These are phyloP conservation scores for Penicillium griseofulvum DNA, from an alignment of 2,329 filamentous ascomycete genomes.

Conservation along the genomic window DNA sequence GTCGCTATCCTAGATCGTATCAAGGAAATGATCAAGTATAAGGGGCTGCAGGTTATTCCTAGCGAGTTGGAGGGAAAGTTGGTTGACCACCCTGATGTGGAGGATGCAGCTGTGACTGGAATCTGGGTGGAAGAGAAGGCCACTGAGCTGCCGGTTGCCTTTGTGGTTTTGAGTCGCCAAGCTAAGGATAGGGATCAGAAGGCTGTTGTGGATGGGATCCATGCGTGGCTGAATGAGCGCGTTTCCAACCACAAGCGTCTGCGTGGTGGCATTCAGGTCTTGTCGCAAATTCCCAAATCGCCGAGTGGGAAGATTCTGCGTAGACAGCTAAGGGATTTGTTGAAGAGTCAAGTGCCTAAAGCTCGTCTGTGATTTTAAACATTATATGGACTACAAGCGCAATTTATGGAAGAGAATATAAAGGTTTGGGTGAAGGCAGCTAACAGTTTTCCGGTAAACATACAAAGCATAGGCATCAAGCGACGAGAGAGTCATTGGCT, in stretches of 20 bases:
- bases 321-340: slow-evolving; percentile 23
- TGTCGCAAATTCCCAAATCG: slow-evolving; percentile 34
- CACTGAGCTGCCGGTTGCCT: slow-evolving; percentile 22
- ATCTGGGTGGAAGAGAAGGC: slow-evolving; percentile 21
- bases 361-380: slow-evolving; percentile 9
- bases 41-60: slow-evolving; percentile 23
- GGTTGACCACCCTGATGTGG: slow-evolving; percentile 21
- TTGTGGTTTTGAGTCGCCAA: slow-evolving; percentile 16
- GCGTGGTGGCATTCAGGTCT: slow-evolving; percentile 32
- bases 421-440: no score
- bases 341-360: slow-evolving; percentile 20
- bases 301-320: slow-evolving; percentile 34
- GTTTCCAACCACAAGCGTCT: slow-evolving; percentile 35
- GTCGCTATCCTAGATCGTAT: slow-evolving; percentile 22
- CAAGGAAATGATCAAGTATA: slow-evolving; percentile 28
- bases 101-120: slow-evolving; percentile 21
- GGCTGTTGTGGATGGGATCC: slow-evolving; percentile 10
- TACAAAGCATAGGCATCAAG: no score
- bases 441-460: no score
- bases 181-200: slow-evolving; percentile 9
- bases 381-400: neutral
- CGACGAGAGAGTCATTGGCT: no score
- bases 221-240: slow-evolving; percentile 24
- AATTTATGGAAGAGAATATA: no score
- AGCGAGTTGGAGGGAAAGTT: slow-evolving; percentile 24